Percentiles rank a stretch among this genome's conserved stretches.
Evolutionary conservation across 176 grass and related monocot genomes (phyloP).

Genomic region (Bromus sterilis): DNA sequence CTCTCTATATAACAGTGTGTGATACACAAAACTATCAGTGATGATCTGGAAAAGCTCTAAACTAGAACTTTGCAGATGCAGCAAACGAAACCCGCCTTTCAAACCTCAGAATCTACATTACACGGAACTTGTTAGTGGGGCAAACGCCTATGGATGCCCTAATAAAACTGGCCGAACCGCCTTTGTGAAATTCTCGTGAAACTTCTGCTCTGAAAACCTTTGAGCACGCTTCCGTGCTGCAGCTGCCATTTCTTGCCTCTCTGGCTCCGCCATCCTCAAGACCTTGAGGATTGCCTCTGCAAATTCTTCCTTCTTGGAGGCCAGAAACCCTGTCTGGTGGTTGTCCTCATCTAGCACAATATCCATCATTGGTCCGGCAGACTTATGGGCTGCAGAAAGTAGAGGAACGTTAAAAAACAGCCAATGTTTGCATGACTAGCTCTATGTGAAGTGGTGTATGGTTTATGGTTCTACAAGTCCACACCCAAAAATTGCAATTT

Average conservation of each 20-base stretch:
- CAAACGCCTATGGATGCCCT: neutral
- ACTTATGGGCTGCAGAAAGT: conserved; percentile 68
- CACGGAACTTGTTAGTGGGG: neutral
- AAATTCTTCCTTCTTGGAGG: conserved; percentile 62
- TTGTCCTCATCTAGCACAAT: conserved; percentile 75
- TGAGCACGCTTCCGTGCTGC: conserved; percentile 67
- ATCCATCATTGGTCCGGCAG: conserved; percentile 90
- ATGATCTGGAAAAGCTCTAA: neutral
- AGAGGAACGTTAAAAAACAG: neutral
- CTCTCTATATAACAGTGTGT: conserved; percentile 8
- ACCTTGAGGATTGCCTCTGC: conserved; percentile 59
- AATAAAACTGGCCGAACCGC: conserved; percentile 44
- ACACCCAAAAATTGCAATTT: neutral
- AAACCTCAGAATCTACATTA: neutral
- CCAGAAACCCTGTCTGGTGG: conserved; percentile 70
- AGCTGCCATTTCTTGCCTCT: conserved; percentile 56
- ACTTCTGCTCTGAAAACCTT: conserved; percentile 77
- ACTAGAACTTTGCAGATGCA: neutral
- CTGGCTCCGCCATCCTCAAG: conserved; percentile 55
- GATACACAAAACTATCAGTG: neutral
- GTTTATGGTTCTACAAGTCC: neutral
- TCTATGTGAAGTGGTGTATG: neutral
- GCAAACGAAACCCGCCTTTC: neutral
- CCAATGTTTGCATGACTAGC: neutral
- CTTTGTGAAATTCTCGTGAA: conserved; percentile 62